Base-by-base conservation (phyloP, 2,329 filamentous ascomycete genomes). In the Dactylonectria estremocensis region DNA sequence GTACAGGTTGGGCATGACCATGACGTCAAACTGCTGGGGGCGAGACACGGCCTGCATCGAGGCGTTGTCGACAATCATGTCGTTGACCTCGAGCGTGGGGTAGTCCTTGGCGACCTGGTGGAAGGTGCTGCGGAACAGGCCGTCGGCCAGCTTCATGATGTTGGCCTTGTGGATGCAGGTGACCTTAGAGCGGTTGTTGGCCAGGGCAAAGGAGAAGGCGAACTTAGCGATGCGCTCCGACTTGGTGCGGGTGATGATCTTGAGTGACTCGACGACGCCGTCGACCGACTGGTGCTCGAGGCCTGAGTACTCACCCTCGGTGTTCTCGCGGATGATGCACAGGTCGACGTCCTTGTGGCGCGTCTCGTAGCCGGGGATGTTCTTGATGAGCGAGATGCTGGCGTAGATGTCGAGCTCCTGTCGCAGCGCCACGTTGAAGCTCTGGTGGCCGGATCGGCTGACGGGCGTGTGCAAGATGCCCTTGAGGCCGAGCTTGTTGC, bases 101-200 rank as follows among this genome's bases (percentile, higher is more conserved):
- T 96, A 99, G 83, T 97, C 94, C 87, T 97, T 93, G 74, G 95
- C 93, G 76, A 96, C 91, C 79, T 91, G 89, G 88, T 97, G 94
- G 89, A 98, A 97, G 76, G 96, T 98, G 87, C 92, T 95, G 83
- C 96, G 93, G 94, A 99, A 99, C 65, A 99, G 93, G 85, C 96
- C 96, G 78, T 99, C 96, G 82, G 95, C 95, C 67, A 99, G 90
- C 90, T 99, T 99, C 96, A 99, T 99, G 88, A 99, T 99, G 90
- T 99, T 99, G 86, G 96, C 96, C 90, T 99, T 99, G 92, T 99
- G 96, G 82, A 99, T 98, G 88, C 95, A 98, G 75, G 96, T 98
- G 66, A 99, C 94, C 93, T 98, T 98, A 89, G 97, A 95, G 82
- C 96, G 91, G 90, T 97, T 95, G 90, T 99, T 99, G 84, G 96